These are phyloP conservation scores for Magnolia sinica DNA, from an alignment of 164 flowering plant species.

Conservation along the genomic window DNA sequence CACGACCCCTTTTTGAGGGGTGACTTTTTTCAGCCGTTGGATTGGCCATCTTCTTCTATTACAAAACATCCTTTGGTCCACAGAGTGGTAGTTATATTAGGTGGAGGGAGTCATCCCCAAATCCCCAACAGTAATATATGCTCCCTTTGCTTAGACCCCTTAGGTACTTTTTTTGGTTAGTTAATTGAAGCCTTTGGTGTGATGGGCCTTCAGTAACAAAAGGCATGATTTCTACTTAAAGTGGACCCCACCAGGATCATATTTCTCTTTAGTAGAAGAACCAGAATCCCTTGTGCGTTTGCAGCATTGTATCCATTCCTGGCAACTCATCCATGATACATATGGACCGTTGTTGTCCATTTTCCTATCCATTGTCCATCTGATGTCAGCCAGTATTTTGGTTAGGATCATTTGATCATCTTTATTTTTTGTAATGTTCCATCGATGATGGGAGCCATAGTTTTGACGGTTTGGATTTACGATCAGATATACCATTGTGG, in stretches of 20 bases:
- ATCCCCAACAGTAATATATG: slow-evolving; percentile 12
- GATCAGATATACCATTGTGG: too few species aligned
- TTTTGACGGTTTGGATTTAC: too few species aligned
- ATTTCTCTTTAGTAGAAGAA: background rate
- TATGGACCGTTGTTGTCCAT: too few species aligned
- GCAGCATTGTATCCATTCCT: background rate
- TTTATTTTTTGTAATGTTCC: too few species aligned
- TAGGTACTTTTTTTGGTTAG: background rate
- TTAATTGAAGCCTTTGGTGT: slow-evolving; percentile 6
- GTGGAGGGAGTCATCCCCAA: slow-evolving; percentile 11
- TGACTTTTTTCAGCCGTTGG: background rate
- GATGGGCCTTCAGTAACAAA: slow-evolving; percentile 1
- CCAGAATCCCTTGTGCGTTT: background rate
- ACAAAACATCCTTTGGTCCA: background rate
- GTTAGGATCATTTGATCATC: too few species aligned
- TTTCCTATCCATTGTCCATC: too few species aligned
- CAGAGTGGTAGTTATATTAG: slow-evolving; percentile 1
- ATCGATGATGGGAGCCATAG: too few species aligned
- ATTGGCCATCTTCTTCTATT: background rate
- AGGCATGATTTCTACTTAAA: slow-evolving; percentile 4
- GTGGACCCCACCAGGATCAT: background rate
- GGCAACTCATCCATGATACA: too few species aligned
- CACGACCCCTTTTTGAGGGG: background rate
- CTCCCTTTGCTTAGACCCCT: background rate
- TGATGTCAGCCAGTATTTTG: too few species aligned